These are phyloP conservation scores for Penicillium cosmopolitanum DNA, from an alignment of 495 filamentous ascomycete species.

Conservation along the genomic window DNA sequence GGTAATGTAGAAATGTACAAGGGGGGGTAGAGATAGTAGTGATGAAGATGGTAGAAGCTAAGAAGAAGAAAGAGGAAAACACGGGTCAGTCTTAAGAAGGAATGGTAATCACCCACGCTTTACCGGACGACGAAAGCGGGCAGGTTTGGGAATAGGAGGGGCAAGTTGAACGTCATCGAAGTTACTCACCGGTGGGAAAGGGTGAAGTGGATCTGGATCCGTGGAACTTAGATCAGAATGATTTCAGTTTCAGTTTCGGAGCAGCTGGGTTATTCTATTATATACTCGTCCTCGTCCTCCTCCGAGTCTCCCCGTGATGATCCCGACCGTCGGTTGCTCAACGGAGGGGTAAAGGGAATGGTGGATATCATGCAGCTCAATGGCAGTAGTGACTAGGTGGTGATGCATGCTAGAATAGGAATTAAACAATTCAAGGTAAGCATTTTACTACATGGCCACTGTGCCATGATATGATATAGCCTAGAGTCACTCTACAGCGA, in stretches of 20 bases:
- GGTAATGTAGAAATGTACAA: constrained; percentile 17
- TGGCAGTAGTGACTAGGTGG: no score
- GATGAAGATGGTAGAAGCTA: constrained; percentile 4
- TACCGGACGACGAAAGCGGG: constrained; percentile 37
- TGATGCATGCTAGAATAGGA: no score
- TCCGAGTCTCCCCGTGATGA: constrained; percentile 5
- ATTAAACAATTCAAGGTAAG: no score
- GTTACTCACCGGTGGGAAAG: constrained; percentile 30
- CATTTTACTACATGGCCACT: no score
- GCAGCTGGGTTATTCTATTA: neutral
- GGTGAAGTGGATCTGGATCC: constrained; percentile 8
- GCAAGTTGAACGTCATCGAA: constrained; percentile 34
- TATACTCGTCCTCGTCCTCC: neutral
- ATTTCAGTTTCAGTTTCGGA: constrained; percentile 16
- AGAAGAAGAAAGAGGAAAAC: constrained; percentile 9
- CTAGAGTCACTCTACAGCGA: no score
- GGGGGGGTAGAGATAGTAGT: constrained; percentile 7
- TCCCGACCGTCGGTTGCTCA: constrained; percentile 1
- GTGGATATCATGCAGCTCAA: no score
- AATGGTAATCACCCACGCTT: constrained; percentile 15
- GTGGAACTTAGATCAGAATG: constrained; percentile 31
- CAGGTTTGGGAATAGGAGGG: constrained; percentile 27
- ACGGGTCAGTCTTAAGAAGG: constrained; percentile 14
- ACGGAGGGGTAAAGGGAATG: neutral
- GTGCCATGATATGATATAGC: no score